phyloP scores from a whole-genome alignment of 1,284 basidiomycete species.

The Porodaedalea pini region DNA sequence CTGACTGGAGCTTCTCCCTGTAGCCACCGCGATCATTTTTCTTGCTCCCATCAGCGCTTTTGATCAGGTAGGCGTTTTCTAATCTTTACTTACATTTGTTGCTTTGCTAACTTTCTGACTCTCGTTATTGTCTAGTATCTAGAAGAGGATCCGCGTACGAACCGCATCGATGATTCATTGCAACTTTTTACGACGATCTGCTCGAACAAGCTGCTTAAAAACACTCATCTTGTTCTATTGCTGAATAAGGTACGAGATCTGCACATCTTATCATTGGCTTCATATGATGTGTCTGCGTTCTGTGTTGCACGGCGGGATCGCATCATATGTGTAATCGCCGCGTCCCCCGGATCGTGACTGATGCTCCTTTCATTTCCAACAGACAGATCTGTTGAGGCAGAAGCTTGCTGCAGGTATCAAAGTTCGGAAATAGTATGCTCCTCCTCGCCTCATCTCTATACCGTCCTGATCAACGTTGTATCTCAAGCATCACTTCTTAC shows the following conservation, averaged over 20 bases:
- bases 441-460: not conserved
- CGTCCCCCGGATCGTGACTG: constrained; percentile 7
- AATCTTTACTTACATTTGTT: constrained; percentile 1
- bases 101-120: not conserved
- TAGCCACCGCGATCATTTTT: constrained; percentile 72
- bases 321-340: constrained; percentile 9
- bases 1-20: constrained; percentile 3
- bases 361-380: constrained; percentile 11
- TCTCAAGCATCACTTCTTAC: constrained; percentile 69
- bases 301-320: constrained; percentile 8
- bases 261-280: not conserved
- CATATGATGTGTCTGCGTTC: not conserved
- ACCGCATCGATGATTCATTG: constrained; percentile 75
- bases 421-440: constrained; percentile 66
- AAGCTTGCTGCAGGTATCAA: constrained; percentile 61
- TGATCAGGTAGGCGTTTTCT: constrained; percentile 55
- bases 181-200: constrained; percentile 72
- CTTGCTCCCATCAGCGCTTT: constrained; percentile 78
- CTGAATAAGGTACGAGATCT: constrained; percentile 61
- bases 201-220: constrained; percentile 67
- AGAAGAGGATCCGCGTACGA: constrained; percentile 72
- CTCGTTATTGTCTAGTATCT: constrained; percentile 52
- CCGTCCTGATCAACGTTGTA: not conserved
- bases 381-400: constrained; percentile 64
- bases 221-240: constrained; percentile 68